A percentile compares a stretch with the other conserved stretches of the same genome.
phyloP scores from a whole-genome alignment of 164 flowering plant species.

The Vitis rupestris region DNA sequence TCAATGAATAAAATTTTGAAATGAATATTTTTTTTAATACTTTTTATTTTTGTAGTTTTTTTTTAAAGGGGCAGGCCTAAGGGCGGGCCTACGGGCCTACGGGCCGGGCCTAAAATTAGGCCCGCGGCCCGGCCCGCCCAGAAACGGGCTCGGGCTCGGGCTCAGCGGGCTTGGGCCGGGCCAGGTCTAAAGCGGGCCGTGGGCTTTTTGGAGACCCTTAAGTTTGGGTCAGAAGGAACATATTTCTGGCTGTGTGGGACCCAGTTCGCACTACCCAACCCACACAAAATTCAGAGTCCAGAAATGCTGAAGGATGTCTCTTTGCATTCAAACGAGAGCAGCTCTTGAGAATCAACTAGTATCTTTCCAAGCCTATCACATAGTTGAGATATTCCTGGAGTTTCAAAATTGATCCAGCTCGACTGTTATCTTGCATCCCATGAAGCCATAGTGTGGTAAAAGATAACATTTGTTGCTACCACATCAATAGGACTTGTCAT shows the following conservation, averaged over 20 bases:
- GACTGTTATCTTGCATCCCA: constrained; percentile 87
- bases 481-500: constrained; percentile 59
- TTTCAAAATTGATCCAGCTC: constrained; percentile 49
- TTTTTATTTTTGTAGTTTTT: no score
- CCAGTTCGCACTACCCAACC: constrained; percentile 54
- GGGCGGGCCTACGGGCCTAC: no score
- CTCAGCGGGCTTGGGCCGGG: no score
- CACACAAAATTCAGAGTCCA: constrained; percentile 59
- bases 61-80: no score
- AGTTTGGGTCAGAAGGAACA: no score
- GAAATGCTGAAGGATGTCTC: constrained; percentile 61
- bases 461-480: constrained; percentile 43
- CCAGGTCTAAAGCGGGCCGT: no score
- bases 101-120: no score
- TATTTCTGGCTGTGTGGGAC: constrained; percentile 65
- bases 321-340: constrained; percentile 48
- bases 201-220: no score
- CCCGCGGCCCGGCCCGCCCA: no score
- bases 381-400: constrained; percentile 37
- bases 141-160: no score
- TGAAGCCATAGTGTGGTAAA: constrained; percentile 53
- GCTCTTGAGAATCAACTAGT: constrained; percentile 45
- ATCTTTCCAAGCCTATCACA: constrained; percentile 63
- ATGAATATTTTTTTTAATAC: no score
- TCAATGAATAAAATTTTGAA: no score